Evolutionary conservation across 352 stramenopile species (phyloP).

Genomic region (Phytophthora melonis): DNA sequence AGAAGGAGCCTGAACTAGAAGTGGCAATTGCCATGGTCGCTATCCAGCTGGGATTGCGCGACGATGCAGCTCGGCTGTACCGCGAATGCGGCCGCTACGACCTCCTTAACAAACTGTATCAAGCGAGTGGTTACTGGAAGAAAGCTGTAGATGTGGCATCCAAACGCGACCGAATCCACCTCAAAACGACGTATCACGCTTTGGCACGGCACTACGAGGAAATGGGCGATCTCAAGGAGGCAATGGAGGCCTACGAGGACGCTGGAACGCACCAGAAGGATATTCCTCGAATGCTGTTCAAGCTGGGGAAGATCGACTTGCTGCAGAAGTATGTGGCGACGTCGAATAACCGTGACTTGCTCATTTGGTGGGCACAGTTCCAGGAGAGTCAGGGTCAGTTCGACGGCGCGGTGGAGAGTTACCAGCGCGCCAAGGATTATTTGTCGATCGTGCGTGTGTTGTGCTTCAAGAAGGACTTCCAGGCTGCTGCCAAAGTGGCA

Average conservation of each 20-base stretch:
- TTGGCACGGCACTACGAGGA: slow-evolving; percentile 92
- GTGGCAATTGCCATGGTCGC: slow-evolving; percentile 92
- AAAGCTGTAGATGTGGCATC: slow-evolving; percentile 90
- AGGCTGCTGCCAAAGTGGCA: slow-evolving; percentile 87
- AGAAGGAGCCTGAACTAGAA: slow-evolving; percentile 77
- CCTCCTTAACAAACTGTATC: slow-evolving; percentile 93
- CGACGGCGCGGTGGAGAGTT: slow-evolving; percentile 89
- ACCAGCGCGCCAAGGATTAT: slow-evolving; percentile 89
- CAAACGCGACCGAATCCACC: slow-evolving; percentile 92
- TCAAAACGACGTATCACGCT: slow-evolving; percentile 92
- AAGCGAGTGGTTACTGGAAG: slow-evolving; percentile 92
- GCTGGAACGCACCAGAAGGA: slow-evolving; percentile 91
- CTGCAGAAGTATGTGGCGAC: slow-evolving; percentile 92
- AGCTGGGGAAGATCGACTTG: slow-evolving; percentile 87
- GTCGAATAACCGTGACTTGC: slow-evolving; percentile 87
- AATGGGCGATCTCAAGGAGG: slow-evolving; percentile 87
- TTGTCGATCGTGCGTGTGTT: slow-evolving; percentile 92
- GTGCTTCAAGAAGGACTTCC: slow-evolving; percentile 92
- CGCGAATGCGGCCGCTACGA: slow-evolving; percentile 92
- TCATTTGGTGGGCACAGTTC: slow-evolving; percentile 96
- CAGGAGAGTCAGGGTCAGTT: slow-evolving; percentile 91
- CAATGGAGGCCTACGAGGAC: slow-evolving; percentile 93
- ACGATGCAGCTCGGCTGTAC: slow-evolving; percentile 93
- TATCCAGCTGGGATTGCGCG: slow-evolving; percentile 92
- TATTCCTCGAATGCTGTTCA: slow-evolving; percentile 95